A percentile compares a stretch with the other conserved stretches of the same genome.
Evolutionary conservation across 345 rosid species (phyloP).

Genomic region (Erucastrum elatum): DNA sequence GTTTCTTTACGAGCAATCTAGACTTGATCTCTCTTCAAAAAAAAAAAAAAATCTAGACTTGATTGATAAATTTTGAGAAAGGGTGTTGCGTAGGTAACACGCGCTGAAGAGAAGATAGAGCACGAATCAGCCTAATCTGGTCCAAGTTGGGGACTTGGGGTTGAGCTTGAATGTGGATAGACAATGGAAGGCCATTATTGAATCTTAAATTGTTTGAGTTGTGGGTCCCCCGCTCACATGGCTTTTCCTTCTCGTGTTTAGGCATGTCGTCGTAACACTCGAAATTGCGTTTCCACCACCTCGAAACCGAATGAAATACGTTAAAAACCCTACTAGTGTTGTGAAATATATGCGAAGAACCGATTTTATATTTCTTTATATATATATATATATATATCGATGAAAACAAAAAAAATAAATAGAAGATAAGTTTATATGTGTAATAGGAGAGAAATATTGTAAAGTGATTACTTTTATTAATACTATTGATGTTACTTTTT

Average conservation of each 20-base stretch:
- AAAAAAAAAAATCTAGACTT: too few species aligned
- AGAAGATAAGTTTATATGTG: too few species aligned
- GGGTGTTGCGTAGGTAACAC: background rate
- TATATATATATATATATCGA: too few species aligned
- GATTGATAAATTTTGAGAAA: background rate
- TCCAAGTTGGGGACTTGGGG: slow-evolving; percentile 36
- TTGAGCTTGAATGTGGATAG: slow-evolving; percentile 19
- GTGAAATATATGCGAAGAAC: too few species aligned
- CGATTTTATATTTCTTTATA: too few species aligned
- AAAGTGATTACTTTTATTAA: too few species aligned
- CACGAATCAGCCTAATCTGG: slow-evolving; percentile 5
- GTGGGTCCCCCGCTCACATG: slow-evolving; percentile 10
- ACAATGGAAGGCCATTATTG: slow-evolving; percentile 6
- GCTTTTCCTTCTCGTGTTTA: slow-evolving; percentile 9
- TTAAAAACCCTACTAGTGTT: background rate
- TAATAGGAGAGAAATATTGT: too few species aligned
- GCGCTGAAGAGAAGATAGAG: background rate
- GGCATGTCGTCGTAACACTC: background rate
- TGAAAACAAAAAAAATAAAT: too few species aligned
- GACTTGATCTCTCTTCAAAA: too few species aligned
- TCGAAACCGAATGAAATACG: background rate
- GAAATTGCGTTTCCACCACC: background rate
- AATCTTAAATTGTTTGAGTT: slow-evolving; percentile 17
- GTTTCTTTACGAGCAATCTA: slow-evolving; percentile 27
- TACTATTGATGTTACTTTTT: too few species aligned